phyloP scores from a whole-genome alignment of 106 monocot genomes.

The Apostasia ramifera region DNA sequence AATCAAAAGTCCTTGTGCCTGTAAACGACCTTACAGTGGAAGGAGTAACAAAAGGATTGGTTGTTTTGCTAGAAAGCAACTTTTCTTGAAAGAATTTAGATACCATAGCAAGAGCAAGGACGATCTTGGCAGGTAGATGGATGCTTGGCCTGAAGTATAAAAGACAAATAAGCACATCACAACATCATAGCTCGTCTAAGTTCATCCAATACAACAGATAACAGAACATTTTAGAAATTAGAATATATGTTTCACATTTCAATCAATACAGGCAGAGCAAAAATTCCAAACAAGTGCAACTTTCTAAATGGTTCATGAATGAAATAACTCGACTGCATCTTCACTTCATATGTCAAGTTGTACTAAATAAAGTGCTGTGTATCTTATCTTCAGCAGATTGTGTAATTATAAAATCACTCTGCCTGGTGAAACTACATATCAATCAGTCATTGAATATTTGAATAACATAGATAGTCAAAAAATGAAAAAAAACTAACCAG shows the following conservation, averaged over 20 bases:
- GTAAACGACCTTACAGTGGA: slow-evolving; percentile 30
- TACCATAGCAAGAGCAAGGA: slow-evolving; percentile 25
- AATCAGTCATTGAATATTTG: background rate
- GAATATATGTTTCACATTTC: background rate
- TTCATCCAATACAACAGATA: too few relatives aligned
- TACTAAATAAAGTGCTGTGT: background rate
- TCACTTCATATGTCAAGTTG: background rate
- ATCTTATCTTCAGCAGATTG: background rate
- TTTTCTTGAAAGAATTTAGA: slow-evolving; percentile 27
- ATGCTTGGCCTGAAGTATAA: slow-evolving; percentile 56
- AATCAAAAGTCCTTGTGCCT: slow-evolving; percentile 67
- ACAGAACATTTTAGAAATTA: background rate
- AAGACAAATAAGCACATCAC: slow-evolving; percentile 2
- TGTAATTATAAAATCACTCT: background rate
- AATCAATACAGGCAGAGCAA: background rate
- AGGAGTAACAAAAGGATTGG: slow-evolving; percentile 21
- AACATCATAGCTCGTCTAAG: background rate
- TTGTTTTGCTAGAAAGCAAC: slow-evolving; percentile 16
- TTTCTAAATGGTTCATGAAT: background rate
- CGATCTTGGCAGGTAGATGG: slow-evolving; percentile 48
- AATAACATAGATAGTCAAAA: background rate
- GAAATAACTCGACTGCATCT: background rate
- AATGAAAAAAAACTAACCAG: background rate
- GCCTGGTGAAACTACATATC: background rate
- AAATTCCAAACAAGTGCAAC: background rate